Percentiles rank a stretch among this genome's conserved stretches.
Conservation (phyloP, 1,139 yeast genomes). For the Yamadazyma aaseri region DNA sequence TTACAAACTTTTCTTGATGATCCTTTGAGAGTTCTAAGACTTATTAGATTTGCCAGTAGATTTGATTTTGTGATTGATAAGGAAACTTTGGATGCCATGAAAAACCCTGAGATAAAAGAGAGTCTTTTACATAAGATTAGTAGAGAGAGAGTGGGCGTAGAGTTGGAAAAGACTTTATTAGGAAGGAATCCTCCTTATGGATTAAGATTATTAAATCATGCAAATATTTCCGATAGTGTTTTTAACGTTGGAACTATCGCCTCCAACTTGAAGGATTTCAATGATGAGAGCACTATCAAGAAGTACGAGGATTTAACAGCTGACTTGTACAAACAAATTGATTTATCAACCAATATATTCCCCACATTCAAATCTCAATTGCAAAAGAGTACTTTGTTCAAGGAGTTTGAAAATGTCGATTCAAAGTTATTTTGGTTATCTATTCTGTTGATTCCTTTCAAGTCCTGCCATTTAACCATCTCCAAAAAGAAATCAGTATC, state of each 20-base stretch:
- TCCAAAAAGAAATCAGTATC: conserved; percentile 41
- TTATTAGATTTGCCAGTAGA: conserved; percentile 82
- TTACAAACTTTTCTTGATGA: conserved; percentile 85
- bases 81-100: conserved; percentile 67
- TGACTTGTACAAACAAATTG: conserved; percentile 16
- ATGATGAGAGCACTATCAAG: conserved; percentile 2
- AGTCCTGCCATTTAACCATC: conserved; percentile 30
- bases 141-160: conserved; percentile 88
- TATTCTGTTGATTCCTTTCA: conserved; percentile 51
- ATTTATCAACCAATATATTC: conserved; percentile 20
- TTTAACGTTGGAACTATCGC: conserved; percentile 42
- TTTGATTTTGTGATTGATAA: conserved; percentile 66
- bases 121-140: conserved; percentile 76
- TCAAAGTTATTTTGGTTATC: conserved; percentile 47
- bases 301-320: conserved; percentile 3
- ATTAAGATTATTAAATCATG: conserved; percentile 53
- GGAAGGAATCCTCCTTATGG: conserved; percentile 67
- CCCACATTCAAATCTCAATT: conserved; percentile 19
- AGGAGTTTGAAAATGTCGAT: conserved; percentile 8
- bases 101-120: conserved; percentile 49
- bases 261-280: conserved; percentile 4
- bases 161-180: conserved; percentile 70
- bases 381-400: not conserved
- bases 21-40: conserved; percentile 82
- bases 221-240: conserved; percentile 56